Evolutionary conservation across 2,329 filamentous ascomycete genomes (phyloP), one percentile per base, ranked within the genome.

Genomic region (Epichloe bromicola): DNA sequence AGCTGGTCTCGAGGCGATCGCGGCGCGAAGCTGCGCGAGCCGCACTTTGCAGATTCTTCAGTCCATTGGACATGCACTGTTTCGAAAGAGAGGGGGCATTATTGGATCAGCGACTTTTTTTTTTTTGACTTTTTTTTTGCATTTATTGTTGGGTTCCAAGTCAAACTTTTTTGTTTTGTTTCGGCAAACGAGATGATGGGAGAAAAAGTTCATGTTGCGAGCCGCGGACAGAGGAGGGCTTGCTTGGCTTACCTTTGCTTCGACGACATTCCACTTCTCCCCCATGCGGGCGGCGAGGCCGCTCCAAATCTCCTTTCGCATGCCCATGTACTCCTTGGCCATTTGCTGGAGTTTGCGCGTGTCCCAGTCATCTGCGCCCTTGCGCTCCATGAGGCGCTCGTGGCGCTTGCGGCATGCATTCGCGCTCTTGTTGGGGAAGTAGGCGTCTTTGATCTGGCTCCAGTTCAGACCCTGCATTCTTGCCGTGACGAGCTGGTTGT

Each of bases 401-500:
- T 94, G 88, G 51, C 88, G 80, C 70, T 95, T 95, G 56, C 88
- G 86, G 69, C 88, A 95, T 17, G 89, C 89, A 64, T 93, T 93
- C 53, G 84, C 72, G 8, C 79, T 81, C 72, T 95, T 95, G 64
- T 69, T 74, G 1, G 83, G 85, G 64, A 95, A 95, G 67, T 88
- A 80, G 55, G 76, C 79, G 54, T 75, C 74, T 59, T 88, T 83
- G 62, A 94, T 93, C 59, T 87, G 83, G 50, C 79, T 78, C 88
- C 88, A 95, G 67, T 90, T 91, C 64, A 89, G 76, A 23, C 86
- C 85, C 60, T 83, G 79, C 46, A 83, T 79, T 49, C 88, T 79
- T 15, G 87, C 86, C 42, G 73, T 70, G 55, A 91, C 73, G 42
- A 95, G 77, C 38, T 79, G 79, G 59, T 85, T 76, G 65, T 95